A percentile compares a stretch with the other conserved stretches of the same genome.
Conservation (phyloP, 208 protist species). For the Trichomonas vaginalis region DNA sequence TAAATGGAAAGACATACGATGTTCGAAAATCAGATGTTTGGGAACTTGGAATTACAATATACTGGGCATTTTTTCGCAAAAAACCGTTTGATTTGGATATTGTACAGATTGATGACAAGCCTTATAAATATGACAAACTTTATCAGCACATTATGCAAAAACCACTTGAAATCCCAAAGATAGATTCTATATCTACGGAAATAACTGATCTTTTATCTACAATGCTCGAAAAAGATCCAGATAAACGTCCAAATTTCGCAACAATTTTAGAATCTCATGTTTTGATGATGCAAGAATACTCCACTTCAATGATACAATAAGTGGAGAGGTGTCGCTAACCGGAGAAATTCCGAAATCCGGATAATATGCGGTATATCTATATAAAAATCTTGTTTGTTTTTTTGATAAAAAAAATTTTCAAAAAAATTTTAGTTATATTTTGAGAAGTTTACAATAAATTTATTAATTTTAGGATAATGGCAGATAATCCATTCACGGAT, state of each 20-base stretch:
- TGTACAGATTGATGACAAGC: background rate
- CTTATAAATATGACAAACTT: background rate
- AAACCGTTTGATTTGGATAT: background rate
- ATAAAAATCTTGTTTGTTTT: no score
- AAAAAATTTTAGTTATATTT: no score
- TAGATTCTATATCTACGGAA: background rate
- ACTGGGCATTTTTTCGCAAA: background rate
- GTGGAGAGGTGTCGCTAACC: no score
- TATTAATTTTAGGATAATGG: no score
- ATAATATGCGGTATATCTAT: no score
- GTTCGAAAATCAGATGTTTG: background rate
- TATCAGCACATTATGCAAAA: background rate
- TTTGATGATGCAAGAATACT: background rate
- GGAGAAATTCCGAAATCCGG: no score
- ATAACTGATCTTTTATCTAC: background rate
- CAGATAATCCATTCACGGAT: background rate
- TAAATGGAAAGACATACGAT: background rate
- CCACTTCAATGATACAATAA: background rate
- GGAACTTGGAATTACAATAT: background rate
- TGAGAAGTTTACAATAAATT: no score
- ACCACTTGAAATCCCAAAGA: background rate
- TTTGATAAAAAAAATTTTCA: no score
- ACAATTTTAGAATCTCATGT: background rate
- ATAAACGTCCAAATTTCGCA: background rate
- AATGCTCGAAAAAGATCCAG: background rate